A percentile compares a stretch with the other conserved stretches of the same genome.
Conservation (phyloP, 805 yeast species). For the Sugiyamaella smithiae region DNA sequence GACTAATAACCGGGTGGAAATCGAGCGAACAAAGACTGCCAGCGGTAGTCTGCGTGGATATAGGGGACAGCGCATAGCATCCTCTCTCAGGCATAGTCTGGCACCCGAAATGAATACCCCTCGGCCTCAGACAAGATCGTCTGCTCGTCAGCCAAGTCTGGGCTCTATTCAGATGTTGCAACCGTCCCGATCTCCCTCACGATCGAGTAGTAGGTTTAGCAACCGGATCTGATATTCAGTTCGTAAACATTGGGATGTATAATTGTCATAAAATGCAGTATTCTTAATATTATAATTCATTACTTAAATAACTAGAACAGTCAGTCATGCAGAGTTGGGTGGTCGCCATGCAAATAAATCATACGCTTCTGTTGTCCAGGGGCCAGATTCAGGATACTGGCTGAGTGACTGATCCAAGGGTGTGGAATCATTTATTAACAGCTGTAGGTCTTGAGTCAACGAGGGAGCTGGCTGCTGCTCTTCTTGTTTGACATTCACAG, state of each 20-base stretch:
- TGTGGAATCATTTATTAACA: background rate
- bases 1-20: slow-evolving; percentile 16
- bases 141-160: slow-evolving; percentile 19
- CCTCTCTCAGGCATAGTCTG: slow-evolving; percentile 24
- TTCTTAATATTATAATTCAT: no score
- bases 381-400: slow-evolving; percentile 21
- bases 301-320: no score
- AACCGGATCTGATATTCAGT: background rate
- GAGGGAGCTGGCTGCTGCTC: background rate
- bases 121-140: slow-evolving; percentile 9
- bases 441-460: background rate
- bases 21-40: slow-evolving; percentile 20
- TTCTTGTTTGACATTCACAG: background rate
- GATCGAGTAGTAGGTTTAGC: slow-evolving; percentile 14
- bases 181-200: slow-evolving; percentile 8
- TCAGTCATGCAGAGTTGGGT: no score
- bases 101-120: slow-evolving; percentile 27
- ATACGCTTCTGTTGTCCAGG: slow-evolving; percentile 34
- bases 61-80: slow-evolving; percentile 14
- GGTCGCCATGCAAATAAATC: slow-evolving; percentile 30
- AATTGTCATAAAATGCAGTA: no score
- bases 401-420: background rate
- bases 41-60: slow-evolving; percentile 12
- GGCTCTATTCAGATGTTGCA: slow-evolving; percentile 13
- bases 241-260: no score